These are phyloP conservation scores for Nicotiana knightiana DNA, from an alignment of 257 asterid species.

Conservation along the genomic window DNA sequence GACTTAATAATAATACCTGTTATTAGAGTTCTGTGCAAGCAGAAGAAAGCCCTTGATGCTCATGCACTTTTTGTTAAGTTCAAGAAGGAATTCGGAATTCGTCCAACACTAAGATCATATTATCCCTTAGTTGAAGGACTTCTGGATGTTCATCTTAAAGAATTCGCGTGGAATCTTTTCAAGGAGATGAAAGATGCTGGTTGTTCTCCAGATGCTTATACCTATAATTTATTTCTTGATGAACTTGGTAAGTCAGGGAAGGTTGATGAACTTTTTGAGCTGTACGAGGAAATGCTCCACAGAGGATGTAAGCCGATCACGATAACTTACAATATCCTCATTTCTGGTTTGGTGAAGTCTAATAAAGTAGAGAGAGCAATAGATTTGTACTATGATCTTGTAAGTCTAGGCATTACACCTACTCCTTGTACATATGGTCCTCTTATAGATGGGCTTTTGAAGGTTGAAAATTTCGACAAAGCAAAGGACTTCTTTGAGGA, in stretches of 20 bases:
- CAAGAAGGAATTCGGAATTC: slow-evolving; percentile 39
- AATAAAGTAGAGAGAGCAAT: slow-evolving; percentile 59
- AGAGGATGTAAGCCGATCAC: slow-evolving; percentile 62
- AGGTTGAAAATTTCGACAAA: slow-evolving; percentile 51
- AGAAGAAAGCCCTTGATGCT: slow-evolving; percentile 71
- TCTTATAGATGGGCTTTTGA: slow-evolving; percentile 76
- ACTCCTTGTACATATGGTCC: slow-evolving; percentile 97
- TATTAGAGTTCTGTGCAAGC: slow-evolving; percentile 52
- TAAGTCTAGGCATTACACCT: slow-evolving; percentile 79
- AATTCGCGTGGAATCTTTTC: slow-evolving; percentile 64
- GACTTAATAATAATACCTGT: slow-evolving; percentile 64
- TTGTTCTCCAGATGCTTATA: slow-evolving; percentile 53
- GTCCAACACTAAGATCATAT: slow-evolving; percentile 48
- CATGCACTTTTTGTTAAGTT: slow-evolving; percentile 45
- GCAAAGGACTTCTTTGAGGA: slow-evolving; percentile 71
- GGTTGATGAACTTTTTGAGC: slow-evolving; percentile 49
- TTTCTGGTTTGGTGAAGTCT: slow-evolving; percentile 79
- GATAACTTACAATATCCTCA: slow-evolving; percentile 71
- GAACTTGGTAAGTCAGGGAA: slow-evolving; percentile 79
- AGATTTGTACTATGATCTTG: slow-evolving; percentile 64
- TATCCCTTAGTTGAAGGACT: slow-evolving; percentile 65
- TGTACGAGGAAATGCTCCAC: slow-evolving; percentile 70
- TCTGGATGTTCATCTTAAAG: slow-evolving; percentile 53
- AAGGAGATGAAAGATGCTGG: slow-evolving; percentile 67
- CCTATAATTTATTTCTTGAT: slow-evolving; percentile 76